Conservation (phyloP, 169 alveolate genomes). For the Cryptosporidium baileyi region DNA sequence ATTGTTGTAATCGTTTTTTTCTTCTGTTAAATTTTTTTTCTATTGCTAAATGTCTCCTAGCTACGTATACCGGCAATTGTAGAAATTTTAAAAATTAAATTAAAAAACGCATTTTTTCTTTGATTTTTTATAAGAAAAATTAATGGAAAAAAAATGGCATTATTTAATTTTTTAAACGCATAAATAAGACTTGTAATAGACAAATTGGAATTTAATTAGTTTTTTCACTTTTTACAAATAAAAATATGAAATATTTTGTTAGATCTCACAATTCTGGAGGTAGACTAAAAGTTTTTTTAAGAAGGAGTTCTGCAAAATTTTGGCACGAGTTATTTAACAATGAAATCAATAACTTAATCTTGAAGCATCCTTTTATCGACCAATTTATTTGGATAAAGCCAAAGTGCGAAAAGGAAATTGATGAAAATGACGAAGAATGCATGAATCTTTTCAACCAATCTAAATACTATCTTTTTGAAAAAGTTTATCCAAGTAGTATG, state of each 20-base stretch:
- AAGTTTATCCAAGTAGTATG: conserved; percentile 28
- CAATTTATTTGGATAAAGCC: conserved; percentile 42
- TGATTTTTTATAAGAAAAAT: no score
- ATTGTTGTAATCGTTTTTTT: neutral
- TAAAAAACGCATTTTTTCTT: no score
- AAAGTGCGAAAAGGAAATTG: no score
- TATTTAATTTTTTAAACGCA: no score
- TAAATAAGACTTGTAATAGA: no score
- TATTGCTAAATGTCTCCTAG: neutral
- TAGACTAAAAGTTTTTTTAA: conserved; percentile 2
- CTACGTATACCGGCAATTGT: neutral
- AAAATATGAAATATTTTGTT: conserved; percentile 9
- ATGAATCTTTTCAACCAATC: neutral
- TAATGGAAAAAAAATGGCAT: no score
- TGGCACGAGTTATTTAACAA: conserved; percentile 32
- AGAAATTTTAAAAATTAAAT: neutral
- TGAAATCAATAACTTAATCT: conserved; percentile 9
- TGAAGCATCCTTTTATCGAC: conserved; percentile 23
- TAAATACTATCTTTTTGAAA: conserved; percentile 16
- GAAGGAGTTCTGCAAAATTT: neutral
- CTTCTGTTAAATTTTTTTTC: neutral
- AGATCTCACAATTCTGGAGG: conserved; percentile 6
- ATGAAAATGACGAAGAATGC: neutral
- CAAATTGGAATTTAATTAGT: no score
- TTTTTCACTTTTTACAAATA: neutral